These are phyloP conservation scores for Trametes cubensis DNA, from an alignment of 768 basidiomycete genomes.

Conservation along the genomic window DNA sequence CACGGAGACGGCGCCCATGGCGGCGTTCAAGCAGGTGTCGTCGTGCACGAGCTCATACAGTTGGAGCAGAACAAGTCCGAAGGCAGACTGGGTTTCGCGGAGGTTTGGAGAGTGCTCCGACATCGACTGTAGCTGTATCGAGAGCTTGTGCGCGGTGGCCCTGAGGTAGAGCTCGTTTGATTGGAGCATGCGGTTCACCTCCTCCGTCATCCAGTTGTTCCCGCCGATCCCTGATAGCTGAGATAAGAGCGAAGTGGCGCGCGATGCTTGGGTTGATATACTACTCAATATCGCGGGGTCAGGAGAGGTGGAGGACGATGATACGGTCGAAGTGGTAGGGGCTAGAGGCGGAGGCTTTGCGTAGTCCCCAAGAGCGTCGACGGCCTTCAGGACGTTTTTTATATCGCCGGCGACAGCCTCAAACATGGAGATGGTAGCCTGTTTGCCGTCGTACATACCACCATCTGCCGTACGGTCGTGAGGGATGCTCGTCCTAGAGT, in stretches of 20 bases:
- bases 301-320: not conserved
- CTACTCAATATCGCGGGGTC: not conserved
- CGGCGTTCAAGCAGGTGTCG: not conserved
- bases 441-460: not conserved
- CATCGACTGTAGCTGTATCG: not conserved
- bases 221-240: not conserved
- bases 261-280: not conserved
- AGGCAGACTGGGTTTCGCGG: not conserved
- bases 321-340: not conserved
- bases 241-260: not conserved
- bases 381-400: not conserved
- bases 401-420: not conserved
- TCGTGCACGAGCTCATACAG: not conserved
- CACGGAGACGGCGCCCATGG: not conserved
- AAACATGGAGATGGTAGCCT: not conserved
- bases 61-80: constrained; percentile 1
- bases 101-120: not conserved
- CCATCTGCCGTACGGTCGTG: not conserved
- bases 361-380: not conserved
- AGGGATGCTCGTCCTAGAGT: not conserved
- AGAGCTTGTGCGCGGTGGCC: not conserved
- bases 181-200: not conserved
- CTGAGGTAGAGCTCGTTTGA: constrained; percentile 5
- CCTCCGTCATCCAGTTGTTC: not conserved
- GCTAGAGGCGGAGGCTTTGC: not conserved